Percentiles rank a stretch among this genome's conserved stretches.
These are phyloP conservation scores for Priceomyces medius DNA, from an alignment of 805 yeast genomes.

Conservation along the genomic window DNA sequence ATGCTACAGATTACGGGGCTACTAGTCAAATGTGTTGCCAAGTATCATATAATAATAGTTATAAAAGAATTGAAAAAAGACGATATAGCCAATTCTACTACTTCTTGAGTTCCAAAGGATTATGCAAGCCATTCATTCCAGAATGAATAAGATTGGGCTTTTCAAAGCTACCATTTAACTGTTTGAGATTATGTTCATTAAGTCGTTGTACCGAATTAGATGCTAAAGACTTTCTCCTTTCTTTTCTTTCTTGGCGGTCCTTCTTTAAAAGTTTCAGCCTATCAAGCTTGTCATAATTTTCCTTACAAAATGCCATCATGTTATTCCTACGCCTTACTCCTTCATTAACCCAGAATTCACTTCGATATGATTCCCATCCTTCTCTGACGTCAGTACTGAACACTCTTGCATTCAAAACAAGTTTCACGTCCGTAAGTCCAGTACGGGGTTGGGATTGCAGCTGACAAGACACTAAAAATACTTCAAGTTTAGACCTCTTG, in stretches of 20 bases:
- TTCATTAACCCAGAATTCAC: slow-evolving; percentile 90
- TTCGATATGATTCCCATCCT: slow-evolving; percentile 92
- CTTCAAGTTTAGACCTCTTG: slow-evolving; percentile 33
- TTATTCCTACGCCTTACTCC: slow-evolving; percentile 56
- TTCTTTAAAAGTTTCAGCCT: slow-evolving; percentile 30
- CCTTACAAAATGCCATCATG: slow-evolving; percentile 29
- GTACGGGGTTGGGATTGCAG: slow-evolving; percentile 56
- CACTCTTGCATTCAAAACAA: slow-evolving; percentile 76
- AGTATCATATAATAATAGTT: too few species aligned
- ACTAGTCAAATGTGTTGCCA: too few species aligned
- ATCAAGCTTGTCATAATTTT: slow-evolving; percentile 14
- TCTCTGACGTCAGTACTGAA: slow-evolving; percentile 83
- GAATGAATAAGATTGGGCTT: slow-evolving; percentile 5
- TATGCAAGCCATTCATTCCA: slow-evolving; percentile 6
- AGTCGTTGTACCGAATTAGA: slow-evolving; percentile 11
- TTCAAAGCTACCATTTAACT: slow-evolving; percentile 8
- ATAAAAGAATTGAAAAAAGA: neutral
- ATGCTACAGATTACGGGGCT: too few species aligned
- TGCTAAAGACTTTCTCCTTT: slow-evolving; percentile 27
- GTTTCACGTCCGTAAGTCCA: slow-evolving; percentile 74
- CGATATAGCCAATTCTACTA: neutral
- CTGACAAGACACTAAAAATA: slow-evolving; percentile 38
- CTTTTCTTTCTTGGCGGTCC: slow-evolving; percentile 42
- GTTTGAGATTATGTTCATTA: slow-evolving; percentile 15
- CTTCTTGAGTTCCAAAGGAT: slow-evolving; percentile 1